phyloP scores from a whole-genome alignment of 2,329 filamentous ascomycete genomes.

The Pseudogymnoascus sp. region DNA sequence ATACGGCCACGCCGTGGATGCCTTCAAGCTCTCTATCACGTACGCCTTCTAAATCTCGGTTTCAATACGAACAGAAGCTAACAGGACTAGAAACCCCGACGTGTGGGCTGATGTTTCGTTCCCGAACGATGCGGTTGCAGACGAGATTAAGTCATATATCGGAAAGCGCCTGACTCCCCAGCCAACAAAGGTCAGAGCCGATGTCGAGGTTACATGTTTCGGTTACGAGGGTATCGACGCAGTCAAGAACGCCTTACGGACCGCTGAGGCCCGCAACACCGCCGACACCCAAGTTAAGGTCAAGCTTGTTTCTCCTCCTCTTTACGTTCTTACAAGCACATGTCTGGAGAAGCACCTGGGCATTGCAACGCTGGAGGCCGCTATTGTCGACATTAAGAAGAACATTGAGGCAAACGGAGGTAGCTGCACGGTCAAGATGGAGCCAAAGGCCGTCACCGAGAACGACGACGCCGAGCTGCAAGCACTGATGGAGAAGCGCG shows the following conservation, averaged over 20 bases:
- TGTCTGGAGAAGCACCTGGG: slow-evolving; percentile 88
- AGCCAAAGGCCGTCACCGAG: slow-evolving; percentile 97
- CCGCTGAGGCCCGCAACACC: slow-evolving; percentile 88
- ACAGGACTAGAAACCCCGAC: slow-evolving; percentile 66
- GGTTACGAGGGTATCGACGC: slow-evolving; percentile 98
- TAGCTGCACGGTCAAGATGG: slow-evolving; percentile 88
- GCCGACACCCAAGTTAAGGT: slow-evolving; percentile 93
- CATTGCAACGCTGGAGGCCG: slow-evolving; percentile 77
- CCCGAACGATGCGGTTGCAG: slow-evolving; percentile 73
- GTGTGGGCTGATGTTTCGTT: slow-evolving; percentile 93
- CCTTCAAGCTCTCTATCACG: slow-evolving; percentile 99
- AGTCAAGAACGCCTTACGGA: slow-evolving; percentile 85
- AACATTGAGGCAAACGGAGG: slow-evolving; percentile 76
- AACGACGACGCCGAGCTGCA: slow-evolving; percentile 96
- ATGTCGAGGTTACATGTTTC: slow-evolving; percentile 93
- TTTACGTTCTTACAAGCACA: slow-evolving; percentile 93
- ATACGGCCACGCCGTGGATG: slow-evolving; percentile 92
- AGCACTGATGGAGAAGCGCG: slow-evolving; percentile 97
- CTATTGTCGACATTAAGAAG: slow-evolving; percentile 77
- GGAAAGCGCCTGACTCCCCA: slow-evolving; percentile 94
- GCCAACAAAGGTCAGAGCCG: slow-evolving; percentile 97
- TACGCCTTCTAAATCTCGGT: slow-evolving; percentile 37
- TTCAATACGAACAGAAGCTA: slow-evolving; percentile 11
- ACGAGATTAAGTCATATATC: slow-evolving; percentile 92
- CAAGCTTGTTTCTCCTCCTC: slow-evolving; percentile 91